These are phyloP conservation scores for Trichocladium antarcticum DNA, from an alignment of 495 filamentous ascomycete species.

Conservation along the genomic window DNA sequence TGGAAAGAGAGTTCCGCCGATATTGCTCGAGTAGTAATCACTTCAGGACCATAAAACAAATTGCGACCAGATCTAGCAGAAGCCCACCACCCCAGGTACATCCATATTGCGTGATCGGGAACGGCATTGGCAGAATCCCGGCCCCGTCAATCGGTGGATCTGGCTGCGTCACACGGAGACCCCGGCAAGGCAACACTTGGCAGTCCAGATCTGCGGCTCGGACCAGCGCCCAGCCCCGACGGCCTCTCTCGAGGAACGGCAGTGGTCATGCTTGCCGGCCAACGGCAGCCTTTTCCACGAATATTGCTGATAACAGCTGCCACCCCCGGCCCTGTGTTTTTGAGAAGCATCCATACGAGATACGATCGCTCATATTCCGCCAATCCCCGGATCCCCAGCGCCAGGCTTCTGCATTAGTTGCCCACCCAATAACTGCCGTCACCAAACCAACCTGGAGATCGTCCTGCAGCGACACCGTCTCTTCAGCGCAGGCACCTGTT, in stretches of 20 bases:
- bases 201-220: conserved; percentile 5
- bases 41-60: too few relatives aligned
- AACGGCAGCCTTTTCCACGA: neutral
- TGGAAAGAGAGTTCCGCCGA: too few relatives aligned
- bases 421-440: neutral
- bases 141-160: neutral
- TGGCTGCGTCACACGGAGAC: neutral
- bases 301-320: neutral
- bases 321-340: neutral
- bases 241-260: neutral
- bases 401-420: neutral
- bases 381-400: neutral
- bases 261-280: neutral
- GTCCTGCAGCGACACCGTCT: too few relatives aligned
- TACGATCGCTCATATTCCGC: neutral
- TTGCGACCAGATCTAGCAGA: too few relatives aligned
- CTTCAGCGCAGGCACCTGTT: too few relatives aligned
- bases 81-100: too few relatives aligned
- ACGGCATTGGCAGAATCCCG: neutral
- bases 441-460: neutral
- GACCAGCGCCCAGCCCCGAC: neutral
- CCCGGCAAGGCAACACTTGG: conserved; percentile 6
- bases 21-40: too few relatives aligned
- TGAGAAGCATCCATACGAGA: neutral
- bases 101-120: neutral